Evolutionary conservation across 2,329 filamentous ascomycete species (phyloP).

Genomic region (Zarea fungicola): DNA sequence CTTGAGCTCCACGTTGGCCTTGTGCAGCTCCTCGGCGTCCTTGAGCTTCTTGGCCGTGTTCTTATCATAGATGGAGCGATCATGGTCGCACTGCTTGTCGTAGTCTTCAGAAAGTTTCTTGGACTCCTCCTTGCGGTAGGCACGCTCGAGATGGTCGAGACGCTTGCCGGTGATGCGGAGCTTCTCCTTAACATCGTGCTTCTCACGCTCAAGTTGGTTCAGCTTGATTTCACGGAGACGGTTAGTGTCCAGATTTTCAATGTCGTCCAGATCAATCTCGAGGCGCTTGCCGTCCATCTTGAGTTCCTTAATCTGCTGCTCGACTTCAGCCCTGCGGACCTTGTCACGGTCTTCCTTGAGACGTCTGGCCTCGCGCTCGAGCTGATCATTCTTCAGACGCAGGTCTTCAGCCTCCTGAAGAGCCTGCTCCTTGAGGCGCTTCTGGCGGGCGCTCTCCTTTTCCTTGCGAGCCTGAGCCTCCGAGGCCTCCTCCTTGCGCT

Average conservation of each 20-base stretch:
- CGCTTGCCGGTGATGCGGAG: constrained; percentile 90
- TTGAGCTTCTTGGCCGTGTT: constrained; percentile 71
- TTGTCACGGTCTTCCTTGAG: constrained; percentile 82
- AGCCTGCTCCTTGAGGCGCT: constrained; percentile 79
- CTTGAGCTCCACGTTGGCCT: constrained; percentile 88
- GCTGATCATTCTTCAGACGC: constrained; percentile 86
- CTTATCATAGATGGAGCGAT: constrained; percentile 74
- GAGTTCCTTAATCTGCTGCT: constrained; percentile 86
- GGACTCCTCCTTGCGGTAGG: constrained; percentile 89
- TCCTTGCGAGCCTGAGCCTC: constrained; percentile 83
- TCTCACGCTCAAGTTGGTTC: constrained; percentile 92
- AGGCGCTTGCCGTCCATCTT: constrained; percentile 77
- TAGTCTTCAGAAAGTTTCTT: constrained; percentile 90
- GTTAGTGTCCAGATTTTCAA: constrained; percentile 83
- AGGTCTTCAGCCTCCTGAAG: constrained; percentile 85
- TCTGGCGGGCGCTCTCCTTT: constrained; percentile 85
- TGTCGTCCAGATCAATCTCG: constrained; percentile 71
- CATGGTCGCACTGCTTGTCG: constrained; percentile 70
- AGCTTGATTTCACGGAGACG: constrained; percentile 92
- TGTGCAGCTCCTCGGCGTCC: constrained; percentile 83
- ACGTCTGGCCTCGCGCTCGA: constrained; percentile 81
- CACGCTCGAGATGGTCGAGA: constrained; percentile 94
- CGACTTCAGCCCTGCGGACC: constrained; percentile 87
- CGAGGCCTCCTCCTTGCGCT: constrained; percentile 94
- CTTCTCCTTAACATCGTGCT: constrained; percentile 90